Percentiles rank a stretch among this genome's conserved stretches.
Evolutionary conservation across 441 rosid species (phyloP).

Genomic region (Viola pubescens): DNA sequence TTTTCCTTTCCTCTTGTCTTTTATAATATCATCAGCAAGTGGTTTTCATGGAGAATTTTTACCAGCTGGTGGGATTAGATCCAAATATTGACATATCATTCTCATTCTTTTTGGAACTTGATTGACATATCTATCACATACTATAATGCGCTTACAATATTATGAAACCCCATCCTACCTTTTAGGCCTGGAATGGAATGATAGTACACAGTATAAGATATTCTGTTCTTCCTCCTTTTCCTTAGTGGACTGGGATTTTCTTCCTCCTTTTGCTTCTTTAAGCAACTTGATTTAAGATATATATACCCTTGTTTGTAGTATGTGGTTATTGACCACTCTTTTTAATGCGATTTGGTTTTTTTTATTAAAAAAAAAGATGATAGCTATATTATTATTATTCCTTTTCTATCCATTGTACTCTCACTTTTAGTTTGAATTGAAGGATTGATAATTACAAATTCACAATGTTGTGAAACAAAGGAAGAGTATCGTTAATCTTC

Average conservation of each 20-base stretch:
- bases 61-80: conserved; percentile 43
- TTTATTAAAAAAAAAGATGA: not conserved
- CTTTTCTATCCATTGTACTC: not conserved
- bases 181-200: conserved; percentile 9
- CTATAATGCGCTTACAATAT: conserved; percentile 19
- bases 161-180: conserved; percentile 13
- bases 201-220: conserved; percentile 19
- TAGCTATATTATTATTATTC: conserved; percentile 1
- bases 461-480: too few relatives aligned
- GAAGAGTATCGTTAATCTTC: too few relatives aligned
- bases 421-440: too few relatives aligned
- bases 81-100: conserved; percentile 15
- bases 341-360: conserved; percentile 4
- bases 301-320: conserved; percentile 5
- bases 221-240: conserved; percentile 16
- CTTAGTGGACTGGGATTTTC: conserved; percentile 21
- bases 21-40: conserved; percentile 31
- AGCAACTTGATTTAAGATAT: conserved; percentile 32
- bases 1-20: conserved; percentile 17
- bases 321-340: conserved; percentile 17
- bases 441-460: too few relatives aligned
- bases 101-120: too few relatives aligned
- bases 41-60: conserved; percentile 21
- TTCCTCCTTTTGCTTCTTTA: conserved; percentile 11
- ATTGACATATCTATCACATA: too few relatives aligned